A percentile compares a stretch with the other conserved stretches of the same genome.
Conservation (phyloP, 805 yeast genomes). For the Candida coleopterorum region DNA sequence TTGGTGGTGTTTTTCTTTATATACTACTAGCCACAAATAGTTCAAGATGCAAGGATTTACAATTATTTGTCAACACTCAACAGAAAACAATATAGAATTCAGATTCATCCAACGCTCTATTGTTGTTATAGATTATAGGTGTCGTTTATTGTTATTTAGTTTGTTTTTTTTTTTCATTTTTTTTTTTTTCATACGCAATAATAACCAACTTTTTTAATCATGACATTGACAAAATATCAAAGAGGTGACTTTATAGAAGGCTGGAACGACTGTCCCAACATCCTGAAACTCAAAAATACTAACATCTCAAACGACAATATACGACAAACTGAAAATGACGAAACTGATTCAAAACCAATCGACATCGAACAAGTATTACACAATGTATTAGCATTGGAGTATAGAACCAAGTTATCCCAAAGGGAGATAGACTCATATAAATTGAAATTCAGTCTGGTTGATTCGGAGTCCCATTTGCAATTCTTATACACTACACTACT, state of each 20-base stretch:
- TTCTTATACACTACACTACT: conserved; percentile 14
- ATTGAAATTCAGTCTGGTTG: conserved; percentile 26
- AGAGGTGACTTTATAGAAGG: conserved; percentile 42
- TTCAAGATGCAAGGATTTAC: no score
- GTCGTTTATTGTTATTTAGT: no score
- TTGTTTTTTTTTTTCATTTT: no score
- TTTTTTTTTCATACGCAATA: no score
- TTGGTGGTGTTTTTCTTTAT: no score
- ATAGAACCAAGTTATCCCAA: conserved; percentile 23
- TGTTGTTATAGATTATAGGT: no score
- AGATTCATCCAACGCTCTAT: no score
- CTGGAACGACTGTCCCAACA: conserved; percentile 59
- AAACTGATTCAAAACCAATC: not conserved
- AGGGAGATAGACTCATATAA: conserved; percentile 42
- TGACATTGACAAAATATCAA: conserved; percentile 33
- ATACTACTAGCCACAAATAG: no score
- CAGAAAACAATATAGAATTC: no score
- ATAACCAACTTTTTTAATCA: no score
- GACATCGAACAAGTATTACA: conserved; percentile 6
- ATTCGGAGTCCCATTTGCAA: conserved; percentile 6
- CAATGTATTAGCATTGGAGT: conserved; percentile 14
- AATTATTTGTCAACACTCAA: no score
- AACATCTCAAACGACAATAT: not conserved
- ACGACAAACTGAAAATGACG: not conserved
- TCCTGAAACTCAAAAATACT: not conserved